Percentiles rank a stretch among this genome's conserved stretches.
Conservation (phyloP, 1,284 basidiomycete species). For the Pisolithus thermaeus region DNA sequence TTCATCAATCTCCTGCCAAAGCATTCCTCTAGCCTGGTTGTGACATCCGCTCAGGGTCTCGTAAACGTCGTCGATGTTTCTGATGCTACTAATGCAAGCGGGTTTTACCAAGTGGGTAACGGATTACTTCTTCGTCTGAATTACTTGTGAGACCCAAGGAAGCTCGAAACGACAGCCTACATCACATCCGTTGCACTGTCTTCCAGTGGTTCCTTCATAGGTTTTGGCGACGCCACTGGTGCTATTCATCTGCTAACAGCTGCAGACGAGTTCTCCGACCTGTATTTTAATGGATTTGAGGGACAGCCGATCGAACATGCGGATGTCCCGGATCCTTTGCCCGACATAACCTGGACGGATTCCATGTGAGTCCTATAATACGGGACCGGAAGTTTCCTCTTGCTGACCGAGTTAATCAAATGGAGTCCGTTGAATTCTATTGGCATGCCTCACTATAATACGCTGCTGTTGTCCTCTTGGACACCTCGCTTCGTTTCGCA, state of each 20-base stretch:
- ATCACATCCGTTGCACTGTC: constrained; percentile 82
- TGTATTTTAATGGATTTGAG: constrained; percentile 86
- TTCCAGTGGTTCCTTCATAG: constrained; percentile 84
- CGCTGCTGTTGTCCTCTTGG: constrained; percentile 78
- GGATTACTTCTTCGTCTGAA: neutral
- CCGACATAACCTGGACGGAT: constrained; percentile 77
- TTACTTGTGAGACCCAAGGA: constrained; percentile 9
- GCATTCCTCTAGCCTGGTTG: constrained; percentile 70
- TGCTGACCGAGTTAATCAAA: neutral
- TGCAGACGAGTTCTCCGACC: constrained; percentile 51
- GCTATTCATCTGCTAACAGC: constrained; percentile 81
- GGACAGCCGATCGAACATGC: constrained; percentile 83
- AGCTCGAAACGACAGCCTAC: constrained; percentile 70
- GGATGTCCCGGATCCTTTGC: constrained; percentile 64
- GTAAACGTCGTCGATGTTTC: constrained; percentile 87
- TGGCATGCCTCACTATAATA: constrained; percentile 86
- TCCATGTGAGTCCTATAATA: constrained; percentile 54
- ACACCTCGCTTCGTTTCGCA: constrained; percentile 47
- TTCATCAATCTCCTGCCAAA: constrained; percentile 84
- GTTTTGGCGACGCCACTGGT: constrained; percentile 89
- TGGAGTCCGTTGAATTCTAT: constrained; percentile 81
- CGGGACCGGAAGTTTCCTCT: neutral
- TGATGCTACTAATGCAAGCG: constrained; percentile 59
- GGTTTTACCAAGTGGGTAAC: constrained; percentile 67
- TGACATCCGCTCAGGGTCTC: constrained; percentile 81